Evolutionary conservation across 163 green algal species (phyloP).

Genomic region (Chlamydomonas reinhardtii): DNA sequence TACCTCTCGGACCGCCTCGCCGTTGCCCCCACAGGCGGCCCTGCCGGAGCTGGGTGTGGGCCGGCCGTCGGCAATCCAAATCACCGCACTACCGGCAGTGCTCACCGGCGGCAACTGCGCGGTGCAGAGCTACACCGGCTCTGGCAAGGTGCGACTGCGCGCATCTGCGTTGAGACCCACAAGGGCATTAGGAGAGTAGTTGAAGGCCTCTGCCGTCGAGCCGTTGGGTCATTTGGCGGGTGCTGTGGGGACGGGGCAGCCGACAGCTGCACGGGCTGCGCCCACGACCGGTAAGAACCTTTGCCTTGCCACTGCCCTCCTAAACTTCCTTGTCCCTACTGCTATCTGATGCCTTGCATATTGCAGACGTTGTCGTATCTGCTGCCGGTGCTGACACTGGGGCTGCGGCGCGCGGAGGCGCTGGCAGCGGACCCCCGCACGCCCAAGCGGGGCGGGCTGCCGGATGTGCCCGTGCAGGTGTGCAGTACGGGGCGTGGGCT

Average conservation of each 20-base stretch:
- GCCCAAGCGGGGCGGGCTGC: neutral
- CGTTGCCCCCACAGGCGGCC: neutral
- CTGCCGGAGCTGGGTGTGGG: slow-evolving; percentile 6
- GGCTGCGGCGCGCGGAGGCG: slow-evolving; percentile 56
- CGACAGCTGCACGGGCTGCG: no score
- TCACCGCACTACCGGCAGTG: slow-evolving; percentile 72
- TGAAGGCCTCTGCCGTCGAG: no score
- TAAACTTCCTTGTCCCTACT: no score
- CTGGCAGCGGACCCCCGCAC: neutral
- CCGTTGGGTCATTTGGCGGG: no score
- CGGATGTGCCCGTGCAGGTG: slow-evolving; percentile 56
- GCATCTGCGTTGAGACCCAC: no score
- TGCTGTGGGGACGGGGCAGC: no score
- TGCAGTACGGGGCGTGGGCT: no score
- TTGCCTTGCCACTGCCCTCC: no score
- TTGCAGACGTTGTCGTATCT: slow-evolving; percentile 91
- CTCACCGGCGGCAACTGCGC: slow-evolving; percentile 79
- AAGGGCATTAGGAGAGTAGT: no score
- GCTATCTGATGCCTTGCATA: no score
- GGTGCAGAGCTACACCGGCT: slow-evolving; percentile 90
- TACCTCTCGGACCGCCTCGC: no score
- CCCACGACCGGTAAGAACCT: no score
- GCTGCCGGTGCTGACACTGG: slow-evolving; percentile 81
- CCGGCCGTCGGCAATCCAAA: slow-evolving; percentile 60
- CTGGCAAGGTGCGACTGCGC: slow-evolving; percentile 83